Conservation (phyloP, 208 protist genomes). For the Acanthamoeba castellanii region DNA sequence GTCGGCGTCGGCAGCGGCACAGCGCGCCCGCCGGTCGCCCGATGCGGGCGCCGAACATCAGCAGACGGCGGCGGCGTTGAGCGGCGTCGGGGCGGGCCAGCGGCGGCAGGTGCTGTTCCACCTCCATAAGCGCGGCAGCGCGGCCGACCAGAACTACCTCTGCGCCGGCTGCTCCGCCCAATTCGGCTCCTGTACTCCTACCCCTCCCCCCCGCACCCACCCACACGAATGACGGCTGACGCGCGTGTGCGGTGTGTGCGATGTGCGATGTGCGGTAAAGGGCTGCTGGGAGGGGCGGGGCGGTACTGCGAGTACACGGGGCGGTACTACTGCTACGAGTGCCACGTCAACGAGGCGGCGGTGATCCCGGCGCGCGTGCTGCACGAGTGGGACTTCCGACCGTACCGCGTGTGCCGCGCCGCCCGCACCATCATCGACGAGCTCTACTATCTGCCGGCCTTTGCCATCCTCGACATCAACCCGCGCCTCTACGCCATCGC, state of each 20-base stretch:
- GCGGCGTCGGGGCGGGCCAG: neutral
- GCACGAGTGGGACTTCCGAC: conserved; percentile 65
- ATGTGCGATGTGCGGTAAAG: neutral
- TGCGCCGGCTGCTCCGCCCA: conserved; percentile 18
- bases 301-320: conserved; percentile 78
- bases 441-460: conserved; percentile 36
- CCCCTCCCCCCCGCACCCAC: neutral
- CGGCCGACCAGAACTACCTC: conserved; percentile 6
- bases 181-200: neutral
- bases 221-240: neutral
- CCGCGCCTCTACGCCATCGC: conserved; percentile 33
- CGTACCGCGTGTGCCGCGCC: conserved; percentile 36
- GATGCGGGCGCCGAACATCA: too few species aligned
- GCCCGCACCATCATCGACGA: conserved; percentile 34
- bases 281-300: neutral
- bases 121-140: neutral
- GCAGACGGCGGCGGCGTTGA: too few species aligned
- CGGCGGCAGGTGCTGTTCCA: conserved; percentile 27
- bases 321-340: conserved; percentile 65
- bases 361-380: conserved; percentile 76
- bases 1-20: too few species aligned
- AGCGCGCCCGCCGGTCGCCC: too few species aligned
- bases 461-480: conserved; percentile 65
- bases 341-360: conserved; percentile 40
- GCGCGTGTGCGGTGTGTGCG: neutral